Evolutionary conservation across 1,139 yeast species (phyloP), one percentile per base, ranked within the genome.

Genomic region (Saccharomyces hybrid): DNA sequence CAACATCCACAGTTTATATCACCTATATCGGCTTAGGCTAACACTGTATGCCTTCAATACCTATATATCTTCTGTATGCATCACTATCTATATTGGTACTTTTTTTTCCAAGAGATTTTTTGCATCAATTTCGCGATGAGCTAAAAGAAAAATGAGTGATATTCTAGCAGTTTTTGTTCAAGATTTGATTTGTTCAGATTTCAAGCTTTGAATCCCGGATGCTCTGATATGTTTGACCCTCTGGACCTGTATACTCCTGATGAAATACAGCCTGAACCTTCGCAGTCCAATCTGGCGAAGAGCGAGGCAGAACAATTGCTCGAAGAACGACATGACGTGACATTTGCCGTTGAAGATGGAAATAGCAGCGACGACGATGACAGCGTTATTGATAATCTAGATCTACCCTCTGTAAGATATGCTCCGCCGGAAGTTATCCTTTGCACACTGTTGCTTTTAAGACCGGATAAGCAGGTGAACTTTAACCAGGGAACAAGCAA

Each of bases 361-460:
- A 61, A 57, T 4, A 68, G 61, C 3, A 70, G 50, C 8, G 58
- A 53, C 32, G 57, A 62, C 7, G 62, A 58, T 3, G 70, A 62
- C 5, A 68, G 61, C 5, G 79, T 80, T 0, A 61, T 84, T 14
- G 88, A 85, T 61, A 69, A 76, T 0, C 74, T 88, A 8, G 96
- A 89, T 65, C 71, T 89, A 7, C 96, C 96, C 0, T 60, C 82
- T 11, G 69, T 70, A 5, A 63, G 65, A 6, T 62, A 71, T 38
- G 89, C 95, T 0, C 78, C 87, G 0, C 70, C 69, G 3, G 68
- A 63, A 1, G 81, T 78, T 0, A 64, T 88, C 0, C 46, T 71
- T 2, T 63, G 76, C 0, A 65, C 84, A 0, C 69, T 89, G 9
- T 69, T 71, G 48, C 69, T 83, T 3, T 70, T 88, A 31, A 71